Evolutionary conservation across 176 grass and related monocot genomes (phyloP).

Genomic region (Typha latifolia): DNA sequence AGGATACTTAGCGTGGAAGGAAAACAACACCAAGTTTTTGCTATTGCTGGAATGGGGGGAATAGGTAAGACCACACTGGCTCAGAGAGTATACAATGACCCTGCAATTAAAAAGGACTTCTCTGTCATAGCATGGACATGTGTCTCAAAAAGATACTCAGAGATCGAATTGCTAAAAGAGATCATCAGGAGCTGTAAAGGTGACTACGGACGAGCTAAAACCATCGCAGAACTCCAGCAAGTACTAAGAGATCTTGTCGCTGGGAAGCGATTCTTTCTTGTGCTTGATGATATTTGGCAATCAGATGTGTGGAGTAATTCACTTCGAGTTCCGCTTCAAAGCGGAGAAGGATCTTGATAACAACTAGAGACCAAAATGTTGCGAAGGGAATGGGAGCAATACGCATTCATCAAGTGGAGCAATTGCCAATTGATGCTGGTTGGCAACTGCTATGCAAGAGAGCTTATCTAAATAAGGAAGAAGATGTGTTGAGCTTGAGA

Average conservation of each 20-base stretch:
- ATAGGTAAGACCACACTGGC: conserved; percentile 52
- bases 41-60: conserved; percentile 29
- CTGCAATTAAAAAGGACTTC: conserved; percentile 7
- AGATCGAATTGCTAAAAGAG: conserved; percentile 13
- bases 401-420: conserved; percentile 12
- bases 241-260: not conserved
- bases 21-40: conserved; percentile 1
- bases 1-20: not conserved
- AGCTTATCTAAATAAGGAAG: not conserved
- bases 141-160: conserved; percentile 23
- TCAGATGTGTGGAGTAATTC: conserved; percentile 26
- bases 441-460: conserved; percentile 7
- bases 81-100: conserved; percentile 30
- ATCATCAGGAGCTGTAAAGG: conserved; percentile 13
- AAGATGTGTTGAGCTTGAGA: not conserved
- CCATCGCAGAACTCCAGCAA: not conserved
- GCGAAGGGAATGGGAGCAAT: conserved; percentile 10
- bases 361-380: conserved; percentile 22
- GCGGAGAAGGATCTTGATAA: conserved; percentile 11
- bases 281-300: conserved; percentile 26
- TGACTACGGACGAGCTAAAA: not conserved
- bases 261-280: conserved; percentile 23
- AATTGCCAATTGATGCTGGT: conserved; percentile 5
- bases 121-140: conserved; percentile 22
- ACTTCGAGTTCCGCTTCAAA: not conserved